phyloP scores from a whole-genome alignment of 441 rosid genomes.

The Raphanus hybrid region DNA sequence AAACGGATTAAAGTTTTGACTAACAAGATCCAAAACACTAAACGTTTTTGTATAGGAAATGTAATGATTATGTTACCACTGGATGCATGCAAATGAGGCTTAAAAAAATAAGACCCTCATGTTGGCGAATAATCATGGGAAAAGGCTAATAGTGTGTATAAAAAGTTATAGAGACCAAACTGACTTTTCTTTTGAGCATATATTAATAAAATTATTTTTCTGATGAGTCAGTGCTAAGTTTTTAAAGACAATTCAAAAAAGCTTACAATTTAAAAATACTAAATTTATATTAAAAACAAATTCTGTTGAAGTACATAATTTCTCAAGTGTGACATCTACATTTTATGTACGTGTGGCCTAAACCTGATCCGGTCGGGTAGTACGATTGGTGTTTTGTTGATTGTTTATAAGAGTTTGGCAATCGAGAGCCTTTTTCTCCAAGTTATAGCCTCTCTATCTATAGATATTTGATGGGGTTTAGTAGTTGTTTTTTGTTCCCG shows the following conservation, averaged over 20 bases:
- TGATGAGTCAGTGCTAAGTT: slow-evolving; percentile 22
- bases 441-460: slow-evolving; percentile 40
- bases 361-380: slow-evolving; percentile 37
- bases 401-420: slow-evolving; percentile 23
- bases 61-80: slow-evolving; percentile 49
- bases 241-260: slow-evolving; percentile 12
- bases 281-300: slow-evolving; percentile 1
- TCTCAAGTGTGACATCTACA: slow-evolving; percentile 16
- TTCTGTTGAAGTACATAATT: slow-evolving; percentile 13
- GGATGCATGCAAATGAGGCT: slow-evolving; percentile 46
- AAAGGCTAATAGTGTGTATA: slow-evolving; percentile 43
- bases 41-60: slow-evolving; percentile 12
- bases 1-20: slow-evolving; percentile 41
- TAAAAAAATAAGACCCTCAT: slow-evolving; percentile 41
- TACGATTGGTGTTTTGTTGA: slow-evolving; percentile 27
- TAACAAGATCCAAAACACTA: slow-evolving; percentile 36
- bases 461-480: slow-evolving; percentile 50
- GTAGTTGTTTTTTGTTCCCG: slow-evolving; percentile 59
- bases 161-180: slow-evolving; percentile 42
- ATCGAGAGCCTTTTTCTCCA: slow-evolving; percentile 46
- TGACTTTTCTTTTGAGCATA: slow-evolving; percentile 23
- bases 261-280: neutral
- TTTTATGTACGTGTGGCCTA: slow-evolving; percentile 32
- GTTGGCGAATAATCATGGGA: slow-evolving; percentile 44
- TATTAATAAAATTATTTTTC: neutral